Conservation (phyloP, 805 yeast genomes). For the Schwanniomyces yamadae region DNA sequence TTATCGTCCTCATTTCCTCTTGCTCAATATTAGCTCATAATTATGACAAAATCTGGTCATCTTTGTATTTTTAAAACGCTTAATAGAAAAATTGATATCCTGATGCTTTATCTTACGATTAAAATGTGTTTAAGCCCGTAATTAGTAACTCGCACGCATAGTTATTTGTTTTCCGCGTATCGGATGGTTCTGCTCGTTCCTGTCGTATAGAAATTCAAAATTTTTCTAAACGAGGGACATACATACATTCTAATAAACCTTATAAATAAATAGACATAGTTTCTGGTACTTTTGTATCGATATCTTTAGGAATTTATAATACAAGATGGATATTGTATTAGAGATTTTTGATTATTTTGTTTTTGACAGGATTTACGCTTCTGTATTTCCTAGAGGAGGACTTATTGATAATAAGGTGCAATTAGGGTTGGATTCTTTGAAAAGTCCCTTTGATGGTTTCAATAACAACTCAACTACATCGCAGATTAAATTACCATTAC, state of each 20-base stretch:
- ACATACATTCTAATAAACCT: no score
- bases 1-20: no score
- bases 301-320: neutral
- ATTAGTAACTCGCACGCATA: conserved; percentile 2
- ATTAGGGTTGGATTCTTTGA: conserved; percentile 4
- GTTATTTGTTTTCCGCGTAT: conserved; percentile 1
- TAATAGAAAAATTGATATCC: no score
- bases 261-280: conserved; percentile 2
- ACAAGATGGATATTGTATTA: conserved; percentile 81
- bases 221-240: conserved; percentile 1
- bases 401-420: conserved; percentile 14
- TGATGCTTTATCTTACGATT: conserved; percentile 1
- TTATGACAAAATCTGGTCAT: conserved; percentile 1
- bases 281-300: neutral
- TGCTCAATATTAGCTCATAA: no score
- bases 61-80: conserved; percentile 1
- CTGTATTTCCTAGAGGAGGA: conserved; percentile 37
- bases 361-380: conserved; percentile 75
- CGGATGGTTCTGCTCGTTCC: conserved; percentile 4
- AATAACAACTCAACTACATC: conserved; percentile 10
- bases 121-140: no score
- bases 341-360: conserved; percentile 73
- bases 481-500: conserved; percentile 11
- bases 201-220: conserved; percentile 4
- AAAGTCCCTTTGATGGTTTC: conserved; percentile 6